Evolutionary conservation across 768 basidiomycete genomes (phyloP), one percentile per base, ranked within the genome.

Genomic region (Tricholoma flavovirens): DNA sequence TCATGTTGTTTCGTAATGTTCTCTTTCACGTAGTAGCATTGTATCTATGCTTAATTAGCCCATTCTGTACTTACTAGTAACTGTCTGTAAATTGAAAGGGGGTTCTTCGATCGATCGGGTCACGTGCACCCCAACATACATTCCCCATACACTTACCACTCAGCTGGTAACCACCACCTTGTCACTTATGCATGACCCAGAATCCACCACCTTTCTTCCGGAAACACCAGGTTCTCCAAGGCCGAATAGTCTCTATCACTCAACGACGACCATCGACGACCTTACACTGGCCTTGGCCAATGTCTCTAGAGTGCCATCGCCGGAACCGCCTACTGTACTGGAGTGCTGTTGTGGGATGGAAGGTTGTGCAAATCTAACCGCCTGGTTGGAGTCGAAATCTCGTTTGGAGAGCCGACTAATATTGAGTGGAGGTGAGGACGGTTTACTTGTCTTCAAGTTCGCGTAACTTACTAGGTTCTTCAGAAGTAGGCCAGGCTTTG

Each of bases 401-500:
- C 83, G 81, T 67, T 71, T 96, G 22, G 90, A 93, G 72, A 84
- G 79, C 57, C 75, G 89, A 55, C 75, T 97, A 59, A 82, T 87
- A 55, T 77, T 96, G 54, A 92, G 92, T 67, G 93, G 91, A 64
- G 92, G 93, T 94, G 64, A 64, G 87, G 77, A 32, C 26, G 36
- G n/a, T 24, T 50, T 55, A 32, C 17, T 21, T 9, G 35, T 33
- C 46, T 48, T 43, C n/a, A n/a, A n/a, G n/a, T n/a, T 42, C 45
- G 33, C 35, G 49, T 49, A 40, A 17, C 51, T 52, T 12, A 62
- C 35, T n/a, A n/a, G n/a, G 12, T 57, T 51, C 45, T 56, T 24
- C 61, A 93, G 93, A 95, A 77, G 87, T 96, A 26, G 93, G 93
- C 11, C 90, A 93, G 69, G 93, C 94, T 4, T 72, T 97, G 48